These are phyloP conservation scores for Alternaria alternata DNA, from an alignment of 2,329 filamentous ascomycete genomes.

Conservation along the genomic window DNA sequence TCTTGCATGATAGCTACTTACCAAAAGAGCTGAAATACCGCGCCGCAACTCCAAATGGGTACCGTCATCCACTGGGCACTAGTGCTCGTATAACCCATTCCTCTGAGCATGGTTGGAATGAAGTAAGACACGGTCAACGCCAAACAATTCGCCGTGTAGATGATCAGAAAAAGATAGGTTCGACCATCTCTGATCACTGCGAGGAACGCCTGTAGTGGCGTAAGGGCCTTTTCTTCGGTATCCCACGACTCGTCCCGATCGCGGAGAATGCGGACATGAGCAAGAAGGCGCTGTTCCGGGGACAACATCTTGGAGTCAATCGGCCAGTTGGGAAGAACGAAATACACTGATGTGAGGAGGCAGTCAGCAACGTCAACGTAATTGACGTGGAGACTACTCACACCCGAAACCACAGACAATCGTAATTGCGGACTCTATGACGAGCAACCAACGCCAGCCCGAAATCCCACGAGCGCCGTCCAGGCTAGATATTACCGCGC, in stretches of 20 bases:
- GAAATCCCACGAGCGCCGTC: constrained; percentile 9
- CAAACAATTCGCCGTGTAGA: constrained; percentile 5
- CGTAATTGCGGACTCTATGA: constrained; percentile 5
- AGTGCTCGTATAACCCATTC: constrained; percentile 8
- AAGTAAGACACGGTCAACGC: constrained; percentile 10
- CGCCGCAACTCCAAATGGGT: constrained; percentile 41
- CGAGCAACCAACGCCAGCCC: constrained; percentile 10
- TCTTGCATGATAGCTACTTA: background rate
- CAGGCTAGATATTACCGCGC: constrained; percentile 8
- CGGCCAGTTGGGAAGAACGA: constrained; percentile 6
- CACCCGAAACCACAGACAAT: constrained; percentile 1
- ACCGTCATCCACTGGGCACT: constrained; percentile 19
- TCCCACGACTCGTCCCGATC: background rate
- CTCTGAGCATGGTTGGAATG: constrained; percentile 13
- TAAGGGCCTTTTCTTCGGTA: constrained; percentile 3
- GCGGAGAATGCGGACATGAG: constrained; percentile 7
- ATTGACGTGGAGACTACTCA: background rate
- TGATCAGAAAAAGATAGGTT: constrained; percentile 11
- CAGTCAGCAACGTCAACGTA: background rate
- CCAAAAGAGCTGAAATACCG: constrained; percentile 32
- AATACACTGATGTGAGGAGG: background rate
- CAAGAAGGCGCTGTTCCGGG: background rate
- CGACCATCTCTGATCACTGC: constrained; percentile 4
- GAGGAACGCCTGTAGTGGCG: constrained; percentile 3
- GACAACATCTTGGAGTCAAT: constrained; percentile 2